Evolutionary conservation across 2,329 filamentous ascomycete genomes (phyloP).

Genomic region (Karstenula rhodostoma): DNA sequence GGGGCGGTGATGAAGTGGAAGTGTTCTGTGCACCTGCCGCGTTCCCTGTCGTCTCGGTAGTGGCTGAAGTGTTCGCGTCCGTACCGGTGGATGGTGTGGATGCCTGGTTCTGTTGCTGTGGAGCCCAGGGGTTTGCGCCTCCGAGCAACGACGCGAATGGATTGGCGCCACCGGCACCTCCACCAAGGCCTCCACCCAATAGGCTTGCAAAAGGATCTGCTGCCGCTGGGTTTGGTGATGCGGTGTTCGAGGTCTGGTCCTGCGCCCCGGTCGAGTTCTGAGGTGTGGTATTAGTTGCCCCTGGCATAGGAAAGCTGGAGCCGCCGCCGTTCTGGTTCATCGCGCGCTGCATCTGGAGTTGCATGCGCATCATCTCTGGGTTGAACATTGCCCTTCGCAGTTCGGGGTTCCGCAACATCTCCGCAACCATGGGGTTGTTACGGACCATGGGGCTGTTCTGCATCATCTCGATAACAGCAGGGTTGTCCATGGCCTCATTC

Average conservation of each 20-base stretch:
- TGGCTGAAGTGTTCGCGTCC: conserved; percentile 25
- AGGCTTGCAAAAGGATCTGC: conserved; percentile 59
- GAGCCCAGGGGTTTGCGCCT: conserved; percentile 46
- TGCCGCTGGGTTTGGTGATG: conserved; percentile 32
- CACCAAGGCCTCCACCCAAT: conserved; percentile 37
- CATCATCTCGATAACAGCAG: conserved; percentile 88
- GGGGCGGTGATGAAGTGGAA: conserved; percentile 32
- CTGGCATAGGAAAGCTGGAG: conserved; percentile 83
- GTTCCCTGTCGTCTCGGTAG: conserved; percentile 18
- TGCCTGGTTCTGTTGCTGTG: conserved; percentile 33
- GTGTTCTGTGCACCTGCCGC: conserved; percentile 31
- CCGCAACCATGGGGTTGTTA: conserved; percentile 84
- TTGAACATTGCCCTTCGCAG: conserved; percentile 94
- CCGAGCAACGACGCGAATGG: conserved; percentile 66
- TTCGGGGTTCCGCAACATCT: conserved; percentile 86
- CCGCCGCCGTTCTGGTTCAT: conserved; percentile 61
- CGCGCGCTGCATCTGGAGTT: conserved; percentile 79
- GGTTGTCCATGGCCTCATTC: conserved; percentile 95
- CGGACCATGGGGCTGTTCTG: conserved; percentile 71
- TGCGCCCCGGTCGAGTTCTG: conserved; percentile 51
- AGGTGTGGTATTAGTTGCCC: conserved; percentile 85
- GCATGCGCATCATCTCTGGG: conserved; percentile 81
- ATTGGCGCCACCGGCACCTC: conserved; percentile 29
- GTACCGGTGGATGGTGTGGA: conserved; percentile 31
- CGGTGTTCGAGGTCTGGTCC: conserved; percentile 45